Evolutionary conservation across 2,329 filamentous ascomycete genomes (phyloP), one percentile per base, ranked within the genome.

Genomic region (Pyrenophora seminiperda): DNA sequence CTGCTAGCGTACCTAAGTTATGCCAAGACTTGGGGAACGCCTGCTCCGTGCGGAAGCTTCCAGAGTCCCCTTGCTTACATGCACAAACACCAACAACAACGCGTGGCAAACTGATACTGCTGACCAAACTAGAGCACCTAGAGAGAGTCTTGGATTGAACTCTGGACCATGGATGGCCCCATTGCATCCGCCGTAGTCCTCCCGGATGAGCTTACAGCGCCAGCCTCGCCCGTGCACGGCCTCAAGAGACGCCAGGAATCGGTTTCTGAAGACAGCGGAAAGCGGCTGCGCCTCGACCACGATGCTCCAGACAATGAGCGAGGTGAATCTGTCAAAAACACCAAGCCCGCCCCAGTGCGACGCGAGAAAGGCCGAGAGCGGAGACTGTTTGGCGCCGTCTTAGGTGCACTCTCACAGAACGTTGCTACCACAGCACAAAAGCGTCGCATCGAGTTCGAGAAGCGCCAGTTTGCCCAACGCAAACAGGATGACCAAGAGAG

Each of bases 341-440:
- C 63, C 47, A 59, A 60, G 47, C 74, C 80, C 42, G 75, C 79
- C 6, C 53, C 61, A 31, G 53, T 57, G 29, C 77, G 64, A 29
- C 58, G 66, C 65, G 93, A 97, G 70, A 90, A 87, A 72, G 91
- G 89, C 70, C 87, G 93, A 30, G 89, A 90, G 17, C 88, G 89
- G 73, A 83, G 93, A 44, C 79, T 97, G 53, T 97, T 97, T 68
- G 92, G 93, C 54, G 89, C 87, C 29, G 76, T 95, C 48, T 78
- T 94, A 52, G 89, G 82, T 70, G 90, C 88, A 30, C 80, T 96
- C 53, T 91, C 87, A 72, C 89, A 93, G 75, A 86, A 82, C 63
- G 81, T 81, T 52, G 57, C 69, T 67, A 82, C 79, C 60, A 76
- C 80, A 76, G 77, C 85, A 56, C 77, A 88, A 74, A 87, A 83